Conservation (phyloP, 1,284 basidiomycete species). For the Tylopilus sp. region DNA sequence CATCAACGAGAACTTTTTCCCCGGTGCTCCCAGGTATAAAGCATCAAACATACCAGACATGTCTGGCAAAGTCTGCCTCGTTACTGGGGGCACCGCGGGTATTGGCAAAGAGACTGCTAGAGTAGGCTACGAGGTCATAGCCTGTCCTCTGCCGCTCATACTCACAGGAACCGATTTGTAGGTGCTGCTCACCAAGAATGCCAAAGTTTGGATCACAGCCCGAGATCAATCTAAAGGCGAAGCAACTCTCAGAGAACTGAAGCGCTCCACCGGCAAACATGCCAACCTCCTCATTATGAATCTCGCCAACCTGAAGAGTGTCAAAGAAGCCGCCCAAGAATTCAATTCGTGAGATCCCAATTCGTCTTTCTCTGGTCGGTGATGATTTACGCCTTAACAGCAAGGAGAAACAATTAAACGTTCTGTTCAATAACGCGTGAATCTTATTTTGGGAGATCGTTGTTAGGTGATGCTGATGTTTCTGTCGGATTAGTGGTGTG, state of each 20-base stretch:
- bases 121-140: slow-evolving; percentile 12
- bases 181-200: slow-evolving; percentile 64
- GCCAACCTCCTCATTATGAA: slow-evolving; percentile 71
- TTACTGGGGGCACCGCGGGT: slow-evolving; percentile 55
- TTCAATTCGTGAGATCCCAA: slow-evolving; percentile 45
- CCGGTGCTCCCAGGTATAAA: slow-evolving; percentile 44
- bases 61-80: slow-evolving; percentile 54
- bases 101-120: slow-evolving; percentile 57
- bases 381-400: slow-evolving; percentile 30
- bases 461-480: not conserved
- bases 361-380: not conserved
- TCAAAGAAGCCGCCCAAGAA: slow-evolving; percentile 63
- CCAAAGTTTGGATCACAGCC: slow-evolving; percentile 74
- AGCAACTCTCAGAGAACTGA: slow-evolving; percentile 64
- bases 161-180: not conserved
- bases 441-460: slow-evolving; percentile 9
- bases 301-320: slow-evolving; percentile 63
- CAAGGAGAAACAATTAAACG: slow-evolving; percentile 60
- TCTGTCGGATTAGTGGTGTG: slow-evolving; percentile 52
- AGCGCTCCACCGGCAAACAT: slow-evolving; percentile 55
- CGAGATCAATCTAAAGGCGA: slow-evolving; percentile 61
- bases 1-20: slow-evolving; percentile 14
- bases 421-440: slow-evolving; percentile 68
- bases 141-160: not conserved
- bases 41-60: slow-evolving; percentile 64